Evolutionary conservation across 2,329 filamentous ascomycete species (phyloP), one percentile per base, ranked within the genome.

Genomic region (Exutisphaerella laricina): DNA sequence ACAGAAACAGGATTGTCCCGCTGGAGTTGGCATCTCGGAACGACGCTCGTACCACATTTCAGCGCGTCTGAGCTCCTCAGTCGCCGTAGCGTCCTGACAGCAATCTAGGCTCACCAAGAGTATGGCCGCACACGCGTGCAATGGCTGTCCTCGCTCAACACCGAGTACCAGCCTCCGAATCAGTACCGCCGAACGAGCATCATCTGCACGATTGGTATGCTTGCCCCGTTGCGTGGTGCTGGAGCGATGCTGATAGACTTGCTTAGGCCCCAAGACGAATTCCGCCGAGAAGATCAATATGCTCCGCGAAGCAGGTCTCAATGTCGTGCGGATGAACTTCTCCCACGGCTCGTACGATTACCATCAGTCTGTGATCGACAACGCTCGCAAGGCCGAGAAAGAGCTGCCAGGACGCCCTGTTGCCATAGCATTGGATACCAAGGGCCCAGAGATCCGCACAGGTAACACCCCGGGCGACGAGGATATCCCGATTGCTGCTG

Each of bases 261-360:
- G 17, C 13, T 12, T 43, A 61, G 78, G 92, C 51, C 92, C 92
- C 66, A 98, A 97, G 83, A 98, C 92, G 60, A 98, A 98, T 78
- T 94, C 88, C 26, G 84, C 89, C 45, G 86, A 96, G 75, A 89
- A 88, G 70, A 94, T 98, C 74, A 97, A 97, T 73, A 79, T 82
- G 68, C 85, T 98, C 61, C 87, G 90, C 58, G 56, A 53, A 73
- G 84, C 84, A 55, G 92, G 92, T 71, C 83, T 97, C 62, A 97
- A 97, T 72, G 88, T 98, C 58, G 92, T 97, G 58, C 90, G 92
- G 74, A 98, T 98, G 92, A 98, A 98, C 84, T 97, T 97, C 69
- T 95, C 85, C 55, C 87, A 94, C 71, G 87, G 87, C 62, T 84
- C 82, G 57, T 92, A 97, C 70, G 89, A 84, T 73, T 98, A 96